These are phyloP conservation scores for Termitomyces sp. DNA, from an alignment of 768 basidiomycete species.

Conservation along the genomic window DNA sequence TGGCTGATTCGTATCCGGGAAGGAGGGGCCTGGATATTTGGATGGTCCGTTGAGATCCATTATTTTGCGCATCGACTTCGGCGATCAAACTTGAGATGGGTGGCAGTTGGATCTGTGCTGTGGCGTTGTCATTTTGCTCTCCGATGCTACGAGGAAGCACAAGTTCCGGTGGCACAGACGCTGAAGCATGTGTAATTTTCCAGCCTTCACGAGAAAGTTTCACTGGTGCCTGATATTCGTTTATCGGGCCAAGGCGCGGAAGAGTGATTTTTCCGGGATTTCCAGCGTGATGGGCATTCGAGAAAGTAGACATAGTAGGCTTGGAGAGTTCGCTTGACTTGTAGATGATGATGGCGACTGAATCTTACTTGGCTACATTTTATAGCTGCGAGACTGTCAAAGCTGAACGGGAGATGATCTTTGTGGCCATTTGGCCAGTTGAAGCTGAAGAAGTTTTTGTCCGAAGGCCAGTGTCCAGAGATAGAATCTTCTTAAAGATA, in stretches of 20 bases:
- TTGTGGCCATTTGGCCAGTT: neutral
- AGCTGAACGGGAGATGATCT: neutral
- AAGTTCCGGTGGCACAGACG: neutral
- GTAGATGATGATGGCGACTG: neutral
- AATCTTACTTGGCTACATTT: neutral
- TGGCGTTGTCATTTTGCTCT: neutral
- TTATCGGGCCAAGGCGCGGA: neutral
- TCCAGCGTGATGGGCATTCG: neutral
- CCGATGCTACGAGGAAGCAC: neutral
- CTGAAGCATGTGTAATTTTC: neutral
- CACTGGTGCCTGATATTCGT: neutral
- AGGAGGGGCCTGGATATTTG: neutral
- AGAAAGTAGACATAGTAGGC: neutral
- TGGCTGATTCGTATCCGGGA: too few species aligned
- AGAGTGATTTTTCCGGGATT: neutral
- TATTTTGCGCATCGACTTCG: conserved; percentile 2
- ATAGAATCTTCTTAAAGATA: neutral
- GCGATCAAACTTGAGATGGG: neutral
- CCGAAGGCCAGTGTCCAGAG: neutral
- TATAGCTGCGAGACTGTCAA: neutral
- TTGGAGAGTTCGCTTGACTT: neutral
- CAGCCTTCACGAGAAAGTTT: neutral
- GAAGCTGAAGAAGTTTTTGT: neutral
- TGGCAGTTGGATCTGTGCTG: neutral
- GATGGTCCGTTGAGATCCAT: neutral